phyloP scores from a whole-genome alignment of 2,329 filamentous ascomycete genomes.

The Beauveria bassiana region DNA sequence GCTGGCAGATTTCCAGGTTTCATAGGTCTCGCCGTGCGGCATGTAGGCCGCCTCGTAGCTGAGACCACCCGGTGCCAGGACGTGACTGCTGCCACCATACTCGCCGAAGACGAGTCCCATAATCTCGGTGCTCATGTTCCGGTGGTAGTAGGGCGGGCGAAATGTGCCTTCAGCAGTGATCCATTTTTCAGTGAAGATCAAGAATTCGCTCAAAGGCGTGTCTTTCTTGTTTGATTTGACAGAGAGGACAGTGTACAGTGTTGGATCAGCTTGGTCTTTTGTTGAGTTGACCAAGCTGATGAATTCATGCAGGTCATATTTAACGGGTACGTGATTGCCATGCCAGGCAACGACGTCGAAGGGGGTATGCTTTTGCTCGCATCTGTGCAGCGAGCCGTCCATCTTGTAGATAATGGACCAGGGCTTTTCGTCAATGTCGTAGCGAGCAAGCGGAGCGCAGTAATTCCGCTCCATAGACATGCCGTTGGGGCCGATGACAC shows the following conservation, averaged over 20 bases:
- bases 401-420: slow-evolving; percentile 57
- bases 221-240: slow-evolving; percentile 49
- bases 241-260: slow-evolving; percentile 58
- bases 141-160: slow-evolving; percentile 58
- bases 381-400: slow-evolving; percentile 51
- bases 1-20: slow-evolving; percentile 22
- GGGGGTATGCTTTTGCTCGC: slow-evolving; percentile 55
- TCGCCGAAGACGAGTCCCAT: slow-evolving; percentile 42
- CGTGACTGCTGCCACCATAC: slow-evolving; percentile 23
- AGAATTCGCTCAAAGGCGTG: slow-evolving; percentile 51
- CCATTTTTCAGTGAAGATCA: slow-evolving; percentile 62
- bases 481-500: slow-evolving; percentile 57
- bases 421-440: slow-evolving; percentile 45
- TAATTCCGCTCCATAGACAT: slow-evolving; percentile 61
- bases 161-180: slow-evolving; percentile 54
- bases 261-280: slow-evolving; percentile 59
- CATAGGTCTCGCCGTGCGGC: slow-evolving; percentile 28
- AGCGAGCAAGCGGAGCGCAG: slow-evolving; percentile 51
- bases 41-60: slow-evolving; percentile 28
- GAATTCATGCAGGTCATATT: slow-evolving; percentile 49
- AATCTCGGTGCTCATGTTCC: slow-evolving; percentile 50
- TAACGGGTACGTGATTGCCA: slow-evolving; percentile 57
- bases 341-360: slow-evolving; percentile 69
- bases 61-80: slow-evolving; percentile 22
- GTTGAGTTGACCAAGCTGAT: slow-evolving; percentile 50